Evolutionary conservation across 371 early-diverging fungal species (phyloP), one percentile per base, ranked within the genome.

Genomic region (Lichtheimia hyalospora): DNA sequence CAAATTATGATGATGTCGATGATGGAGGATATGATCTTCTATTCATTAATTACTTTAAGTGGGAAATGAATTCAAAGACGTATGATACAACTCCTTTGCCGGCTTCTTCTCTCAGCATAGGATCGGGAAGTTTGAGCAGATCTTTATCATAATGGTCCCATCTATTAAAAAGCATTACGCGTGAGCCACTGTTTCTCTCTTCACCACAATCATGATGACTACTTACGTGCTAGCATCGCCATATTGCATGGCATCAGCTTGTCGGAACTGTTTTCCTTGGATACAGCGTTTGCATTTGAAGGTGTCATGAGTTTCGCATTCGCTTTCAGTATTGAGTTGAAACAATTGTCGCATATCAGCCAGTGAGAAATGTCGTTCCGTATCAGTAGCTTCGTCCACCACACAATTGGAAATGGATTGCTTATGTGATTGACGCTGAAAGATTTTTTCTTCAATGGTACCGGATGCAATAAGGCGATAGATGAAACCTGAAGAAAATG

Each of bases 371-470:
- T 97, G 96, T 0, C 98, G 84, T 66, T 96, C 96, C 24, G 89
- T 91, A 54, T 95, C 89, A 57, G 86, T 85, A 24, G 91, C 93
- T 67, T 92, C 93, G 64, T 98, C 98, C 15, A 98, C 96, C 5
- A 98, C 96, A 68, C 96, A 96, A 4, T 89, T 90, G 7, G 91
- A 89, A 15, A 98, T 82, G 12, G 93, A 92, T 59, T 91, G 92
- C 64, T 93, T 93, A 61, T 93, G 90, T 2, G 89, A 90, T 79
- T 92, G 92, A 61, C 98, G 82, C 71, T 98, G 97, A 74, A 97
- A 97, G 44, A 98, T 96, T 75, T 98, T 98, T 68, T 98, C 98
- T 66, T 98, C 98, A 23, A 98, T 95, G 0, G 98, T 93, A 2
- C 98, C 97, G 8, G 96, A 92, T 1, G 92, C 92, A 60, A 96